Percentiles rank a stretch among this genome's conserved stretches.
These are phyloP conservation scores for Solanum lignicaule DNA, from an alignment of 257 asterid species.

Conservation along the genomic window DNA sequence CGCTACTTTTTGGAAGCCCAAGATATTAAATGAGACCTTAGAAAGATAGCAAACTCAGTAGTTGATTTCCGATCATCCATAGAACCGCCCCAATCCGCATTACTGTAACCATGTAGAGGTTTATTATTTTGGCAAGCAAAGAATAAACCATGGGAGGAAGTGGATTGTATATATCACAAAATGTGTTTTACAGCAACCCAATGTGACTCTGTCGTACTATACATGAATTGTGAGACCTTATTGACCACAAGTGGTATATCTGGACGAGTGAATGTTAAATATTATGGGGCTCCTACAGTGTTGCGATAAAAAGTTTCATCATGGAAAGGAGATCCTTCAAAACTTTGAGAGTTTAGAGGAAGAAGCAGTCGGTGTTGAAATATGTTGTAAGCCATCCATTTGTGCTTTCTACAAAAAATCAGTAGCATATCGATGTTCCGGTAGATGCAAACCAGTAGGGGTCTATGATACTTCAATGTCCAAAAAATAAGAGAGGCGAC, in stretches of 20 bases:
- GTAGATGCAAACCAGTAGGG: background rate
- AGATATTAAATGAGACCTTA: background rate
- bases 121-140: background rate
- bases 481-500: background rate
- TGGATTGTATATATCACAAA: too few species aligned
- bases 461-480: background rate
- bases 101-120: background rate
- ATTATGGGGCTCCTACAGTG: background rate
- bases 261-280: background rate
- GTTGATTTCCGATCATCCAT: background rate
- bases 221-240: background rate
- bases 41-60: background rate
- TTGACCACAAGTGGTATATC: too few species aligned
- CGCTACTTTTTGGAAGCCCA: background rate
- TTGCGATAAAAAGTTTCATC: background rate
- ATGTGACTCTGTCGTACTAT: background rate
- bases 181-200: background rate
- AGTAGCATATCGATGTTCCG: background rate
- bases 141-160: background rate
- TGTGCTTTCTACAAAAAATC: background rate
- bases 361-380: background rate
- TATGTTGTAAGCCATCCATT: background rate
- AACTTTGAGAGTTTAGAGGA: background rate
- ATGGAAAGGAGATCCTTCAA: background rate
- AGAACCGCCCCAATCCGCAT: background rate